Percentiles rank a stretch among this genome's conserved stretches.
These are phyloP conservation scores for Blastobotrys indianensis DNA, from an alignment of 1,139 yeast species.

Conservation along the genomic window DNA sequence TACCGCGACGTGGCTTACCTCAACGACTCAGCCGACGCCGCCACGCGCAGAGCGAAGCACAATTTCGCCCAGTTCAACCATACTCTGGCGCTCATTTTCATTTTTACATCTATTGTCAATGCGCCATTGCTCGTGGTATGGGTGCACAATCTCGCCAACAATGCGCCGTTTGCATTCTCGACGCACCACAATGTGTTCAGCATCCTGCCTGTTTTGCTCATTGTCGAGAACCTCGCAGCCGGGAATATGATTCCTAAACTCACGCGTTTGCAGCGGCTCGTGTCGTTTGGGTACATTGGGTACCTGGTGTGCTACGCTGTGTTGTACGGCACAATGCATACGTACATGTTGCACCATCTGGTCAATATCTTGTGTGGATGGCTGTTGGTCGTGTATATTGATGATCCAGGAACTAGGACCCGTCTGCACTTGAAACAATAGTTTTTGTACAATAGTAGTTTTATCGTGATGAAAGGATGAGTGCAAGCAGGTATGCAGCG, in stretches of 20 bases:
- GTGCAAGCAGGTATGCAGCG: too few relatives aligned
- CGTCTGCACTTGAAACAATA: conserved; percentile 1
- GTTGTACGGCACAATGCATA: conserved; percentile 31
- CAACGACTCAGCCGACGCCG: neutral
- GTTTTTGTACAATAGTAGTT: too few relatives aligned
- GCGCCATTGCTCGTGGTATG: conserved; percentile 35
- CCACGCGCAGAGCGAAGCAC: conserved; percentile 1
- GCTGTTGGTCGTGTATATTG: conserved; percentile 22
- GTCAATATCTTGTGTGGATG: conserved; percentile 27
- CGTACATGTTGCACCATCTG: conserved; percentile 34
- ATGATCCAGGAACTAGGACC: conserved; percentile 15
- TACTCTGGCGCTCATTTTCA: conserved; percentile 24
- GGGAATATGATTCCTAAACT: conserved; percentile 21
- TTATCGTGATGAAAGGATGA: too few relatives aligned
- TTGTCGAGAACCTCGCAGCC: conserved; percentile 20
- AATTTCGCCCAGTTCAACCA: conserved; percentile 17
- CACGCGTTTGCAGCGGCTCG: conserved; percentile 13
- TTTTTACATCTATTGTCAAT: conserved; percentile 33
- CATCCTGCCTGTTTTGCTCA: conserved; percentile 27
- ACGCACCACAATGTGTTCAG: conserved; percentile 30
- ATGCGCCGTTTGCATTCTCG: conserved; percentile 20
- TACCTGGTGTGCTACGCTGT: conserved; percentile 27
- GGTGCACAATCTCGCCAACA: conserved; percentile 30
- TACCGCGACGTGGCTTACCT: neutral
- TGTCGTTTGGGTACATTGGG: conserved; percentile 20